phyloP scores from a whole-genome alignment of 371 early-diverging fungal species.

The Caulochytrium protostelioides region DNA sequence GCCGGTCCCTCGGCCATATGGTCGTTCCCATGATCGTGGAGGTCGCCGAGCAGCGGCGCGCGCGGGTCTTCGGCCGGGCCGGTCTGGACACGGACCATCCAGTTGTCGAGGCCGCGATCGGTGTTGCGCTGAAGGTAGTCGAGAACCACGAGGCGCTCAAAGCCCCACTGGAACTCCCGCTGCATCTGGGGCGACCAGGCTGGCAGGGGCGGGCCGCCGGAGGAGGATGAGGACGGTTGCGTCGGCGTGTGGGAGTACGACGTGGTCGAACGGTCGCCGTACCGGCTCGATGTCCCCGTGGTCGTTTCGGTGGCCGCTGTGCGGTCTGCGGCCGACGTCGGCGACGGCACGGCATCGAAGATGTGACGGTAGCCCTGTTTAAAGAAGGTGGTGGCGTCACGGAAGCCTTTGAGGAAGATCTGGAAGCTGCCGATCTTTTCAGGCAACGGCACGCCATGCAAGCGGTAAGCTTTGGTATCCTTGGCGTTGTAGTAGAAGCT shows the following conservation, averaged over 20 bases:
- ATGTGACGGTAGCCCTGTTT: constrained; percentile 16
- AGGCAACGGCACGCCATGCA: constrained; percentile 27
- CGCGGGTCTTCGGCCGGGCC: no score
- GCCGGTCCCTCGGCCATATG: no score
- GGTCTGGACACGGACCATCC: no score
- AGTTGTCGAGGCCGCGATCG: constrained; percentile 72
- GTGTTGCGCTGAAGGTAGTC: constrained; percentile 83
- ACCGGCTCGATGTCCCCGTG: no score
- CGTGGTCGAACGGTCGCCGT: no score
- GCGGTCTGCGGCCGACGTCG: not conserved
- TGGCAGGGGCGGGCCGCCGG: not conserved
- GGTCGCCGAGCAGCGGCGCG: no score
- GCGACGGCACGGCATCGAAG: not conserved
- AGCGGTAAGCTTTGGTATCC: constrained; percentile 13
- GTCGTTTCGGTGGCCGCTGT: not conserved
- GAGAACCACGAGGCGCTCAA: constrained; percentile 59
- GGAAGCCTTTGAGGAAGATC: constrained; percentile 54
- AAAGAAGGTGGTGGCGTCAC: constrained; percentile 62
- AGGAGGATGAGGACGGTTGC: no score
- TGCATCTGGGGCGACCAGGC: constrained; percentile 41
- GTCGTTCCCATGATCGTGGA: no score
- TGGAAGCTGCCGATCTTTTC: constrained; percentile 70
- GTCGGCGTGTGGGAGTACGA: no score
- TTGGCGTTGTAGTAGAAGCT: constrained; percentile 45
- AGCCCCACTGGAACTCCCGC: constrained; percentile 49